Evolutionary conservation across 495 filamentous ascomycete species (phyloP).

Genomic region (Immersiella caudata): DNA sequence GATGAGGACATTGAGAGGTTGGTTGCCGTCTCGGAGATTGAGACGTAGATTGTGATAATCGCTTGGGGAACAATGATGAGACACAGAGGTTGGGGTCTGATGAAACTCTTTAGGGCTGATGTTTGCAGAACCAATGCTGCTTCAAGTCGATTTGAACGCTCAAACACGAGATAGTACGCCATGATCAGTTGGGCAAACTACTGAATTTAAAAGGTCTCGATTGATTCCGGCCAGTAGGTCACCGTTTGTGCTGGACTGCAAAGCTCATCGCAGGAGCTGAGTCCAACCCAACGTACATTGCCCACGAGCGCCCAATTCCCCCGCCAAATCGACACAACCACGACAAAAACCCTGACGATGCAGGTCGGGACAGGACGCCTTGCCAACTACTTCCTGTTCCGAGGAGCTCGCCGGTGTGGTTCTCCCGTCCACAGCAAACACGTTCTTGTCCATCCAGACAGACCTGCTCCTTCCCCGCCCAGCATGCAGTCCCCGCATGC

Average conservation of each 20-base stretch:
- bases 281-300: not conserved
- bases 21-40: not conserved
- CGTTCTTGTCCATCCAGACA: constrained; percentile 2
- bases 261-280: not conserved
- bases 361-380: not conserved
- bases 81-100: not conserved
- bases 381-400: not conserved
- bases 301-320: not conserved
- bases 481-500: not conserved
- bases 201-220: not conserved
- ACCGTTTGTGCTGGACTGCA: not conserved
- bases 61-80: constrained; percentile 1
- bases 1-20: not conserved
- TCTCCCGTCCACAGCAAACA: not conserved
- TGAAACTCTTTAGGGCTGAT: not conserved
- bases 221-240: not conserved
- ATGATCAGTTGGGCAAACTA: not conserved
- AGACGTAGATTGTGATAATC: constrained; percentile 1
- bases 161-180: not conserved
- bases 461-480: not conserved
- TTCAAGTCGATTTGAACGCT: not conserved
- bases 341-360: not conserved
- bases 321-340: not conserved
- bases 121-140: not conserved
- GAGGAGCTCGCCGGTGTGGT: constrained; percentile 1